Conservation (phyloP, 768 basidiomycete genomes). For the Amanita inopinata region DNA sequence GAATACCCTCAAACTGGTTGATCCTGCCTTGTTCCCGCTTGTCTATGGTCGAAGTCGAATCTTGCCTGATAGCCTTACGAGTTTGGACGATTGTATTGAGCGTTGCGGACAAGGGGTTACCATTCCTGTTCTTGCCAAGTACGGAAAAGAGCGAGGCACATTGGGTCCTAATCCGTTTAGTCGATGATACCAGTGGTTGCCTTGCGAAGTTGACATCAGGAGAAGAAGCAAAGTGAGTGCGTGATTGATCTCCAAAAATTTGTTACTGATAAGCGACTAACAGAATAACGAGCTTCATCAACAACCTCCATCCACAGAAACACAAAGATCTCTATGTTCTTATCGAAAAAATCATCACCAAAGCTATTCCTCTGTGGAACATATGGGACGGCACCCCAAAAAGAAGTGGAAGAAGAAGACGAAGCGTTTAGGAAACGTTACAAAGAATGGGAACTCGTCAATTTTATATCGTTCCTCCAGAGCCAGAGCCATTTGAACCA, state of each 20-base stretch:
- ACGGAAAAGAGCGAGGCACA: no score
- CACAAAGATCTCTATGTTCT: slow-evolving; percentile 15
- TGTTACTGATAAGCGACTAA: no score
- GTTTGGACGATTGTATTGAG: slow-evolving; percentile 1
- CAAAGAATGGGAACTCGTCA: neutral
- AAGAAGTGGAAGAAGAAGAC: slow-evolving; percentile 10
- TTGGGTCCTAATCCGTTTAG: no score
- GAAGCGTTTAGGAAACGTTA: slow-evolving; percentile 8
- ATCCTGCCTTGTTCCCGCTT: slow-evolving; percentile 4
- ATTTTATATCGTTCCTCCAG: slow-evolving; percentile 11
- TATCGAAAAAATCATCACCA: slow-evolving; percentile 16
- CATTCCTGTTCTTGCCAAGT: no score
- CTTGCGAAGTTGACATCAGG: slow-evolving; percentile 3
- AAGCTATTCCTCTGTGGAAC: slow-evolving; percentile 21
- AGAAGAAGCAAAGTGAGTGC: no score
- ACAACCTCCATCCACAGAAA: slow-evolving; percentile 23
- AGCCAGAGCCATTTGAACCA: slow-evolving; percentile 12
- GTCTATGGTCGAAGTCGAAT: slow-evolving; percentile 2
- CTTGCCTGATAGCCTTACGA: neutral
- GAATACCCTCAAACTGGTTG: slow-evolving; percentile 3
- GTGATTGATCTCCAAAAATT: no score
- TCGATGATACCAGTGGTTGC: slow-evolving; percentile 1
- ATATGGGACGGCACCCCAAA: slow-evolving; percentile 10
- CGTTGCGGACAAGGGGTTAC: slow-evolving; percentile 3
- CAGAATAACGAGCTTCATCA: slow-evolving; percentile 25